Evolutionary conservation across 306 rosid genomes (phyloP).

Genomic region (Vachellia pachyceras): DNA sequence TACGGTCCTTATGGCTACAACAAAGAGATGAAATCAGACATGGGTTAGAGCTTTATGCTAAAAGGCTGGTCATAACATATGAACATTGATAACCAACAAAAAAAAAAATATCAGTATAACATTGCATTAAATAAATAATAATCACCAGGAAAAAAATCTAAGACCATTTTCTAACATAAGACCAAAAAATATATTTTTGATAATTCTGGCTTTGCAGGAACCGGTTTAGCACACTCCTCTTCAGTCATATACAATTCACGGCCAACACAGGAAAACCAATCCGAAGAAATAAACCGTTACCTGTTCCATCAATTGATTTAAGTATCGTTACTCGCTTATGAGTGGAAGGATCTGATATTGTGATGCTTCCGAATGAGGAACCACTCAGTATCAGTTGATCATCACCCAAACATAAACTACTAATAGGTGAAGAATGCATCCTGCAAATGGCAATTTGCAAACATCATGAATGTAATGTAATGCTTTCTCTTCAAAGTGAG

Average conservation of each 20-base stretch:
- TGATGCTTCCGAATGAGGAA: constrained; percentile 65
- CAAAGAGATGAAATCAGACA: constrained; percentile 34
- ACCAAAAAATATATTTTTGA: not conserved
- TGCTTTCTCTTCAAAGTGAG: constrained; percentile 28
- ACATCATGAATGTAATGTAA: constrained; percentile 28
- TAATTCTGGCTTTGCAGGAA: not conserved
- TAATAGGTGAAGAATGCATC: constrained; percentile 69
- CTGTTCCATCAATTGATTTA: constrained; percentile 61
- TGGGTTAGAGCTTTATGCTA: constrained; percentile 18
- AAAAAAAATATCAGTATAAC: not conserved
- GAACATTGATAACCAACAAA: constrained; percentile 3
- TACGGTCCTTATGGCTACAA: constrained; percentile 68
- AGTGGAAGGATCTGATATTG: constrained; percentile 67
- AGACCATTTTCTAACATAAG: not conserved
- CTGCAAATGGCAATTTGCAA: constrained; percentile 57
- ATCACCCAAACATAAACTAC: constrained; percentile 73
- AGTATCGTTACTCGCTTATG: no score
- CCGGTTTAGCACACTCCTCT: not conserved
- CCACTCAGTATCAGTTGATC: constrained; percentile 85
- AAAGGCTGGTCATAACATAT: constrained; percentile 20
- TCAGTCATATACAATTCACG: not conserved
- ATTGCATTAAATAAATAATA: not conserved
- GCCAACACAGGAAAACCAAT: not conserved
- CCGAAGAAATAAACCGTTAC: constrained; percentile 49
- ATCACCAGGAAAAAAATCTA: not conserved